phyloP scores from a whole-genome alignment of 2,329 filamentous ascomycete genomes.

The Biscogniauxia mediterranea region DNA sequence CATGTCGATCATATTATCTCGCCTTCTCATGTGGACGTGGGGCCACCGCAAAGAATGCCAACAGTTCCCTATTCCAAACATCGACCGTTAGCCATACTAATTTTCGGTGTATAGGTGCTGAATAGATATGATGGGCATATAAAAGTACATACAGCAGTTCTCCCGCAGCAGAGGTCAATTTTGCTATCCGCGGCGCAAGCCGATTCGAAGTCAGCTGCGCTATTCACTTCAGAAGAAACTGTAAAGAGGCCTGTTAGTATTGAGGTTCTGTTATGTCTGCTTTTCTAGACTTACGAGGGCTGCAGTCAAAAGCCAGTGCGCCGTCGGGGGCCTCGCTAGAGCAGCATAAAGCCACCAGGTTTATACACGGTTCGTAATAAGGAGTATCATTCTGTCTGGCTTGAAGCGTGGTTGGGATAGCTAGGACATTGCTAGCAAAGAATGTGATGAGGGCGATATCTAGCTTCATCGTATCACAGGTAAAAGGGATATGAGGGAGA shows the following conservation, averaged over 20 bases:
- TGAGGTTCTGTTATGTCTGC: neutral
- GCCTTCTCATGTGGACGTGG: neutral
- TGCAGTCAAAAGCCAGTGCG: neutral
- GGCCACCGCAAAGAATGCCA: neutral
- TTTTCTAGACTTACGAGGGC: neutral
- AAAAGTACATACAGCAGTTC: neutral
- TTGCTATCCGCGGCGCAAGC: neutral
- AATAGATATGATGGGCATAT: too few relatives aligned
- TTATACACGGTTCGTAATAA: neutral
- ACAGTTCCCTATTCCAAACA: neutral
- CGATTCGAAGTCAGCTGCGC: neutral
- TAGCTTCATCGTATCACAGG: neutral
- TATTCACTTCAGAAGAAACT: neutral
- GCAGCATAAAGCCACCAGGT: neutral
- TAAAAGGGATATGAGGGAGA: neutral
- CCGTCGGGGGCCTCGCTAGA: neutral
- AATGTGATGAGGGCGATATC: neutral
- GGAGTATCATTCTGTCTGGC: neutral
- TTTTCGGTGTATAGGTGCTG: too few relatives aligned
- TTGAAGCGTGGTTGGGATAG: neutral
- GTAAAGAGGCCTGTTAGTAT: neutral
- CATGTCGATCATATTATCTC: too few relatives aligned
- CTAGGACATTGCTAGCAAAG: neutral
- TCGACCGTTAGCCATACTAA: neutral
- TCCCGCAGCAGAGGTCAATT: neutral